Conservation (phyloP, 2,329 filamentous ascomycete genomes). For the Sarocladium strictum region DNA sequence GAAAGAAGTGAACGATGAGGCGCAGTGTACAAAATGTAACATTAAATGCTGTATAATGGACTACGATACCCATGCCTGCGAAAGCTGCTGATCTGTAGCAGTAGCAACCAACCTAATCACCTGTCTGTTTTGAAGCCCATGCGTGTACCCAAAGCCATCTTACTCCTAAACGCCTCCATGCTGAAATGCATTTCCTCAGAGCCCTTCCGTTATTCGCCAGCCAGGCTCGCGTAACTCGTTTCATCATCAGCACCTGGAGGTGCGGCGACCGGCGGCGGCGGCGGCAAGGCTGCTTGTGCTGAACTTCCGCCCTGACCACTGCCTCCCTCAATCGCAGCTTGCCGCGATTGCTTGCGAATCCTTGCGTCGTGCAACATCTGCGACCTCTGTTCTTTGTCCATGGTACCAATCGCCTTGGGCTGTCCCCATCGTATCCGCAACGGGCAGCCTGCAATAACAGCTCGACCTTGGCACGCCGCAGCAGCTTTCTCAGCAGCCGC, state of each 20-base stretch:
- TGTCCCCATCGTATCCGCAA: constrained; percentile 87
- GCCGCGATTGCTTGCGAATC: constrained; percentile 30
- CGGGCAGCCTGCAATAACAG: constrained; percentile 86
- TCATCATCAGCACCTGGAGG: constrained; percentile 75
- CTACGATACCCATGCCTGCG: constrained; percentile 17
- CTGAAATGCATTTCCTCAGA: background rate
- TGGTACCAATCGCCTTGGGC: constrained; percentile 83
- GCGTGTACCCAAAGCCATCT: background rate
- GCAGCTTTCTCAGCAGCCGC: constrained; percentile 83
- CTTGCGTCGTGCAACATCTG: constrained; percentile 72
- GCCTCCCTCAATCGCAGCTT: constrained; percentile 25
- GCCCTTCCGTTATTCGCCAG: constrained; percentile 55
- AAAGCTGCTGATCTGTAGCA: background rate
- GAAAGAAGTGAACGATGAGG: constrained; percentile 6
- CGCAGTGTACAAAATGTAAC: constrained; percentile 22
- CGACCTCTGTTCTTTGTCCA: constrained; percentile 80
- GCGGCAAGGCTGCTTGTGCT: constrained; percentile 14
- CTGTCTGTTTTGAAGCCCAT: background rate
- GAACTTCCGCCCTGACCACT: constrained; percentile 27
- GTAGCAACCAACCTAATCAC: constrained; percentile 13
- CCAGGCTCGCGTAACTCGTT: constrained; percentile 73
- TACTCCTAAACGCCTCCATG: constrained; percentile 25
- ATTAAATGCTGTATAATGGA: constrained; percentile 15
- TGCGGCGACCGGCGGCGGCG: constrained; percentile 51
- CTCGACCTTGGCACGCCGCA: constrained; percentile 76